These are phyloP conservation scores for Cucumis cinereus DNA, from an alignment of 306 rosid species.

Conservation along the genomic window DNA sequence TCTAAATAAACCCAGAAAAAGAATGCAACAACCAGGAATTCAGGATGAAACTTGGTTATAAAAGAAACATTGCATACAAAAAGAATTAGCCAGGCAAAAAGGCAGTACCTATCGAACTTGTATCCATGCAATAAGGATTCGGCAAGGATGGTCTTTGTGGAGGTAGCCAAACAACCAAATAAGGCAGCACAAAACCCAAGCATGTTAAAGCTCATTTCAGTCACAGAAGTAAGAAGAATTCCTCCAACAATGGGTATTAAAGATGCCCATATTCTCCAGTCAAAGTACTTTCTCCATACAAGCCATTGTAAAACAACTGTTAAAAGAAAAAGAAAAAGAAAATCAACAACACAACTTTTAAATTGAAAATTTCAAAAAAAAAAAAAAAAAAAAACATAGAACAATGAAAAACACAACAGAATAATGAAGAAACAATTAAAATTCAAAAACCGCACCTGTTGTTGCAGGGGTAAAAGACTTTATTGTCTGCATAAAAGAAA, in stretches of 20 bases:
- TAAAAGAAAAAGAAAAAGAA: background rate
- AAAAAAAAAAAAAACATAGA: background rate
- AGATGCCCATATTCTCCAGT: conserved; percentile 88
- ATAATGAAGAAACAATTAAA: background rate
- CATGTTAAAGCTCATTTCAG: conserved; percentile 91
- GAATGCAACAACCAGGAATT: background rate
- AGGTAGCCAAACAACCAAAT: conserved; percentile 94
- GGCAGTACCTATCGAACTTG: conserved; percentile 73
- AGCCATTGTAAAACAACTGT: conserved; percentile 91
- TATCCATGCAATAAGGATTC: conserved; percentile 88
- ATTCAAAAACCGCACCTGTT: conserved; percentile 42
- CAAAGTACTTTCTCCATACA: conserved; percentile 87
- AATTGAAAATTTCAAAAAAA: background rate
- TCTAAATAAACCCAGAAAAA: background rate
- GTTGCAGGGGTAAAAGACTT: conserved; percentile 99
- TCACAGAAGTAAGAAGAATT: conserved; percentile 86
- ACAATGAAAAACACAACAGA: background rate
- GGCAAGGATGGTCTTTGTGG: conserved; percentile 93
- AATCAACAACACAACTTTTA: conserved; percentile 3
- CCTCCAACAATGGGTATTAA: conserved; percentile 98
- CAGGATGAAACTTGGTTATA: background rate
- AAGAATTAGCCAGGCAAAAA: background rate
- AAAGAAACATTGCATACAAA: background rate
- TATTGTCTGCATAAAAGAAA: conserved; percentile 97
- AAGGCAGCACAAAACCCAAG: conserved; percentile 96